Evolutionary conservation across 176 grass and related monocot genomes (phyloP), one percentile per base, ranked within the genome.

Genomic region (Aegilops tauschii): DNA sequence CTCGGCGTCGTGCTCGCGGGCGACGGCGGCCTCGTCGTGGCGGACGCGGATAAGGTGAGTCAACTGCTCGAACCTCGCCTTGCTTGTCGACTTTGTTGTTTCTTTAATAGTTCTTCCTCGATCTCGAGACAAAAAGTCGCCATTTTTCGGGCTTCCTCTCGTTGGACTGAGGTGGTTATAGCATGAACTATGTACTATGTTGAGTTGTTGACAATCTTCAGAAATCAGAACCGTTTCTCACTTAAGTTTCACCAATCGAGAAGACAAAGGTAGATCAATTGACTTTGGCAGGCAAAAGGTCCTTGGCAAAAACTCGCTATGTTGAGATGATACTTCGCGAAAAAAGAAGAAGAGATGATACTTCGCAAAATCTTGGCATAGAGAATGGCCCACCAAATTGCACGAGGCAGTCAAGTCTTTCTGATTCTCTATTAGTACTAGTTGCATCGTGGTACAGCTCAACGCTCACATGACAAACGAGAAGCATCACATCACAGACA

Each of bases 41-140:
- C 93, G 11, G 89, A 95, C 68, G 76, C 87, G 20, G 50, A 92
- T 83, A 75, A 85, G 82, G 94, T 94, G 54, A 80, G 83, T 85
- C 25, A 25, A 81, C 40, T 18, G 29, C 17, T 66, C 54, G 18
- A 58, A 3, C 17, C 6, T 56, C 52, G 18, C 52, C 69, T 23
- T 58, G 54, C 14, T 56, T 3, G 28, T 27, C 9, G 4, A 37
- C 17, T 61, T 61, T 16, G 30, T 23, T 61, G 13, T 25, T 61
- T 14, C 1, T 14, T 3, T 14, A 1, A 16, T 45, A 61, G 0
- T 21, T 78, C 52, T 32, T 54, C 28, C 13, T 50, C 13, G 4
- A 50, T 50, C 13, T 4, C 4, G 8, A 52, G 17, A 77, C 3
- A 10, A 73, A 25, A 42, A 42, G 12, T 45, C 44, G 23, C 5